Evolutionary conservation across 108 stramenopile genomes (phyloP), one percentile per base, ranked within the genome.

Genomic region (Cyclotella choctawhatcheeana): DNA sequence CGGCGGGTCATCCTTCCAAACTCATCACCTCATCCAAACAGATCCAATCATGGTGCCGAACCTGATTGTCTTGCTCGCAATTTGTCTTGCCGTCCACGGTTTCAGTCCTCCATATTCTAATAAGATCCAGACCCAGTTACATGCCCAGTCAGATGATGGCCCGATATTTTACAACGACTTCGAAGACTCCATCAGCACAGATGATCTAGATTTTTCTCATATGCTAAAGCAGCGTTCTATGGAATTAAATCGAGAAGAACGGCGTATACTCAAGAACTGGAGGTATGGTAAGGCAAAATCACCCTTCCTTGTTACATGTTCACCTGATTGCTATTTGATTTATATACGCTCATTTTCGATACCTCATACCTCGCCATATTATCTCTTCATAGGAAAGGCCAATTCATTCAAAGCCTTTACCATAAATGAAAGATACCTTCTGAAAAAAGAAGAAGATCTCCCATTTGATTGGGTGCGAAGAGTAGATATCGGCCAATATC

Each of bases 391-490:
- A n/a, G n/a, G n/a, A n/a, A n/a, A n/a, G 0, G 59, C 79, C 40
- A 64, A 62, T 13, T 58, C 65, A 14, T 68, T 26, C 17, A 67
- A 21, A 13, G 78, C 56, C 16, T 72, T 79, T 31, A 61, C 78
- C 7, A 55, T 79, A 58, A 79, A 79, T 20, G 71, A 79, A 52
- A 27, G 35, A 52, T 53, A 34, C 25, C 67, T 54, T 45, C 17
- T 5, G 12, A 0, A 33, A 8, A 32, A 37, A 40, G 52, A 45
- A 31, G 35, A 56, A 35, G 26, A 47, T 29, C 27, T 48, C 27
- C 59, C 64, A 22, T 72, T 72, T 47, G 92, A 93, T 64, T 93
- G 88, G 88, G 76, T 90, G 5, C 77, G 92, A 54, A 81, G 92
- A n/a, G 55, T 93, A 2, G 79, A 75, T 51, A 68, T 93, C 24